These are phyloP conservation scores for Kwoniella mangroviensis DNA, from an alignment of 768 basidiomycete genomes.

Conservation along the genomic window DNA sequence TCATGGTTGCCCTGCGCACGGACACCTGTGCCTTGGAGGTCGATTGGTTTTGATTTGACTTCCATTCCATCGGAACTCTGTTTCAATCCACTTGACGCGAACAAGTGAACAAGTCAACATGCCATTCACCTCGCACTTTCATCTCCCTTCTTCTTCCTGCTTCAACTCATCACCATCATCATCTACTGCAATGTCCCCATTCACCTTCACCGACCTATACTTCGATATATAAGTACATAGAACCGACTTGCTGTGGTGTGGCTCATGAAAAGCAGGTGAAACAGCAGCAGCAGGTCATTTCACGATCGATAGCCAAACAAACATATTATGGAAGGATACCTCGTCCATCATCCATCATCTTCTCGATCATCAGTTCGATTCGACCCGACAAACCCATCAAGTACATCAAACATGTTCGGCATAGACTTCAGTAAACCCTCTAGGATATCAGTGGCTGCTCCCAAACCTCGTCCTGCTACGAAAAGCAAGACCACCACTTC, in stretches of 20 bases:
- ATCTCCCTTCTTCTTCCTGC: background rate
- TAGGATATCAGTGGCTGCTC: background rate
- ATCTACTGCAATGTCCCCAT: too few relatives aligned
- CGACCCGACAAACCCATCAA: too few relatives aligned
- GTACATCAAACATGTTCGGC: background rate
- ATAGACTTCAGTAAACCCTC: background rate
- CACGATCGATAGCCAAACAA: background rate
- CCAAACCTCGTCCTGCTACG: background rate
- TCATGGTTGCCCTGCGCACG: too few relatives aligned
- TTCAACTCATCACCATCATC: background rate
- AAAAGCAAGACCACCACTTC: constrained; percentile 1
- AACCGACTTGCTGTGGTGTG: too few relatives aligned
- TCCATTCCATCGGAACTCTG: background rate
- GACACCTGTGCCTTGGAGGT: background rate
- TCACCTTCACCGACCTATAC: too few relatives aligned
- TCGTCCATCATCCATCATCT: background rate
- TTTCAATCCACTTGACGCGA: background rate
- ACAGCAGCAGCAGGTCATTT: too few relatives aligned
- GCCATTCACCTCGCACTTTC: background rate
- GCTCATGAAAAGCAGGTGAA: too few relatives aligned
- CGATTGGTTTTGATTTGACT: too few relatives aligned
- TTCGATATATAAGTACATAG: too few relatives aligned
- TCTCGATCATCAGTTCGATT: background rate
- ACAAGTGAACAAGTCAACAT: background rate
- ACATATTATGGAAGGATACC: background rate